These are phyloP conservation scores for Lolium multiflorum DNA, from an alignment of 176 grass and related monocot species.

Conservation along the genomic window DNA sequence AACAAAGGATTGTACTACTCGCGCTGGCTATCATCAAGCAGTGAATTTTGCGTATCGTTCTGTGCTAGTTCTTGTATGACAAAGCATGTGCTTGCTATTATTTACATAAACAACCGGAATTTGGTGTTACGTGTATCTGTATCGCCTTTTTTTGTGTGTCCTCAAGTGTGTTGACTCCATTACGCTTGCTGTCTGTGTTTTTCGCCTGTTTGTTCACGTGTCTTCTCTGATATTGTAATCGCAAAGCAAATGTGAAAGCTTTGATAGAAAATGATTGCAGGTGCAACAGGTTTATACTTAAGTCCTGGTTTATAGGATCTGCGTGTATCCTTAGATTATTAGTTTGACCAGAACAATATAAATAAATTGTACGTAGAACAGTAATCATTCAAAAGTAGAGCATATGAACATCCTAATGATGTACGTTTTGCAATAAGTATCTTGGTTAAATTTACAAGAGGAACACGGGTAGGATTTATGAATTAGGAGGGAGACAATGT, in stretches of 20 bases:
- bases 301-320: too few species aligned
- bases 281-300: too few species aligned
- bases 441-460: too few species aligned
- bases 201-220: not conserved
- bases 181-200: not conserved
- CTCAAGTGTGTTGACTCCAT: not conserved
- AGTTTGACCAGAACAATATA: too few species aligned
- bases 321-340: too few species aligned
- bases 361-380: too few species aligned
- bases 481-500: too few species aligned
- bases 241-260: not conserved
- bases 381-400: too few species aligned
- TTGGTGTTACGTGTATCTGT: not conserved
- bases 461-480: too few species aligned
- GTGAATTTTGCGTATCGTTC: constrained; percentile 17
- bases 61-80: constrained; percentile 42
- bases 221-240: not conserved
- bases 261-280: too few species aligned
- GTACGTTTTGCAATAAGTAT: too few species aligned
- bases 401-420: too few species aligned
- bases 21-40: not conserved
- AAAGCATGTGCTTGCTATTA: constrained; percentile 26
- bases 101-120: constrained; percentile 11
- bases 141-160: not conserved
- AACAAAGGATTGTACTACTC: constrained; percentile 1